phyloP scores from a whole-genome alignment of 208 protist species.

The Endotrypanum monterogeii region DNA sequence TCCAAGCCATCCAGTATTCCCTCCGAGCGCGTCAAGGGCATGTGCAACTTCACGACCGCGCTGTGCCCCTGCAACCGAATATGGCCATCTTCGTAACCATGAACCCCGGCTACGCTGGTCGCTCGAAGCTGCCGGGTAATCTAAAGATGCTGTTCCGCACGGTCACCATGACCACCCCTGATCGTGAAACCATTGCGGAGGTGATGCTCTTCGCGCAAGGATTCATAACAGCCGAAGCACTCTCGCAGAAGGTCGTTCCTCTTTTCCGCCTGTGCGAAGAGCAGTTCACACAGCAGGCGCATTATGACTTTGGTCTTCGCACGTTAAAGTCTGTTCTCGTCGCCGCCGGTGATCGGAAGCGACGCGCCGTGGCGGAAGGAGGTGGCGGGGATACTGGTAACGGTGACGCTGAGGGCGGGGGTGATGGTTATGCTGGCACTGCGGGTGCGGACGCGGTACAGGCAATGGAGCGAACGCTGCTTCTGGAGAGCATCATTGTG shows the following conservation, averaged over 20 bases:
- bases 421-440: not conserved
- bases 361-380: constrained; percentile 31
- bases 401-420: not conserved
- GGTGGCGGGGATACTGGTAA: not conserved
- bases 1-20: constrained; percentile 97
- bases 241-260: constrained; percentile 98
- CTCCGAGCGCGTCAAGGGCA: constrained; percentile 56
- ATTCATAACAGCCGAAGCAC: constrained; percentile 96
- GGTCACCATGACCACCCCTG: constrained; percentile 98
- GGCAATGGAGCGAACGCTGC: constrained; percentile 83
- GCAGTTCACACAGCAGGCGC: constrained; percentile 97
- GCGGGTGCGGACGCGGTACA: constrained; percentile 6
- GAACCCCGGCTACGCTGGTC: constrained; percentile 99
- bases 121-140: constrained; percentile 99
- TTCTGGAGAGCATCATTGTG: constrained; percentile 94
- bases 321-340: constrained; percentile 99
- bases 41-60: constrained; percentile 93
- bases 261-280: constrained; percentile 98
- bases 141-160: constrained; percentile 99
- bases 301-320: constrained; percentile 99
- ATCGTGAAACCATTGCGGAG: constrained; percentile 98
- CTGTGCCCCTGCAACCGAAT: constrained; percentile 89
- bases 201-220: constrained; percentile 99
- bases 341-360: constrained; percentile 96
- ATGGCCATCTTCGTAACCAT: constrained; percentile 99